Percentiles rank a stretch among this genome's conserved stretches.
Conservation (phyloP, 805 yeast species). For the Saccharomycopsis microspora region DNA sequence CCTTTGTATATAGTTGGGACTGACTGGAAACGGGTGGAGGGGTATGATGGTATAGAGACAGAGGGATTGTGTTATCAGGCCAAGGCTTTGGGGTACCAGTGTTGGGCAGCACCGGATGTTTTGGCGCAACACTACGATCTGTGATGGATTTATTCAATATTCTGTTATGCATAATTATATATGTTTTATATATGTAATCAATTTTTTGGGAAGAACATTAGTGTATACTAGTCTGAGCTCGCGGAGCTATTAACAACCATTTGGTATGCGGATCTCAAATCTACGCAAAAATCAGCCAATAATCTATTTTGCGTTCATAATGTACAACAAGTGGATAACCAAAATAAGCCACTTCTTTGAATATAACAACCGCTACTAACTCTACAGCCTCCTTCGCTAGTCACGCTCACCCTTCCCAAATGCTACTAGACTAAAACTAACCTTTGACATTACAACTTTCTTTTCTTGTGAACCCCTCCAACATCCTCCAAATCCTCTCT, state of each 20-base stretch:
- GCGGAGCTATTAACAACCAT: background rate
- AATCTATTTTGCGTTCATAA: background rate
- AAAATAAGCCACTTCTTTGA: background rate
- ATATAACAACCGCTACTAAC: background rate
- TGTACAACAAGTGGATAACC: background rate
- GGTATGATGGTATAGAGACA: conserved; percentile 39
- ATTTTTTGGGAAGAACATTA: no score
- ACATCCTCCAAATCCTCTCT: background rate
- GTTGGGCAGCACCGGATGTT: conserved; percentile 40
- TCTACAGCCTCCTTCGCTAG: background rate
- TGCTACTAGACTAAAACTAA: background rate
- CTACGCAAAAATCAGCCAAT: background rate
- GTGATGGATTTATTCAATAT: background rate
- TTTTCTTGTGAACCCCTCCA: background rate
- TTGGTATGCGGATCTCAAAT: background rate
- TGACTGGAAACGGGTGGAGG: conserved; percentile 30
- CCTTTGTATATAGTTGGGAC: conserved; percentile 32
- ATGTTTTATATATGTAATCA: no score
- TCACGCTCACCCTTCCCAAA: background rate
- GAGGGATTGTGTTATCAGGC: conserved; percentile 42
- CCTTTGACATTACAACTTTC: background rate
- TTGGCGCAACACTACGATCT: conserved; percentile 27
- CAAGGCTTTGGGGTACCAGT: conserved; percentile 30
- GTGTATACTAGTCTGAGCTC: no score
- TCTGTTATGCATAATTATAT: no score